phyloP scores from a whole-genome alignment of 169 alveolate species.

The Babesia divergens region DNA sequence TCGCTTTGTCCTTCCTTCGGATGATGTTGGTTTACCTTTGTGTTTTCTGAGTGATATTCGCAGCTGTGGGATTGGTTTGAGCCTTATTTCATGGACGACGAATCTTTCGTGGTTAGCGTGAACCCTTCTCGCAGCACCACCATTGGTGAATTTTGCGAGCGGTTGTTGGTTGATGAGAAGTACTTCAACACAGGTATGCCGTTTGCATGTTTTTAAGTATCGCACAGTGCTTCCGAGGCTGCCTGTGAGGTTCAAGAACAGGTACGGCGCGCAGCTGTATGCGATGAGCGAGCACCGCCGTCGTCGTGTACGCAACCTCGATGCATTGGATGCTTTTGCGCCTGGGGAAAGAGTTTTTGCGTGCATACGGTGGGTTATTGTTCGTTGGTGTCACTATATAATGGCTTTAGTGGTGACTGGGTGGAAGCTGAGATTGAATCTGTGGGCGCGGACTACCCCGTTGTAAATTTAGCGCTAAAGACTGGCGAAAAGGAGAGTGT shows the following conservation, averaged over 20 bases:
- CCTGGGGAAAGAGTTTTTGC: constrained; percentile 38
- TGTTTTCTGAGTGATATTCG: neutral
- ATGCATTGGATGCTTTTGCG: constrained; percentile 38
- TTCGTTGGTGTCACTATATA: neutral
- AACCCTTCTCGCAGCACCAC: constrained; percentile 60
- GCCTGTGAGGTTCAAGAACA: constrained; percentile 72
- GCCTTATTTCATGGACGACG: constrained; percentile 74
- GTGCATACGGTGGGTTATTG: constrained; percentile 26
- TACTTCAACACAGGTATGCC: constrained; percentile 71
- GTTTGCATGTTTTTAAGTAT: neutral
- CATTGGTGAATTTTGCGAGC: constrained; percentile 69
- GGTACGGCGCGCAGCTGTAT: constrained; percentile 60
- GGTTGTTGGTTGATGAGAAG: constrained; percentile 68
- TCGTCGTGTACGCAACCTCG: constrained; percentile 47
- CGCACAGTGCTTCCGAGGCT: constrained; percentile 72
- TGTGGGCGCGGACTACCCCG: constrained; percentile 60
- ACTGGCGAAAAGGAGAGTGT: constrained; percentile 66
- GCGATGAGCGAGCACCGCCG: constrained; percentile 51
- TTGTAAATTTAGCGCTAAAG: constrained; percentile 56
- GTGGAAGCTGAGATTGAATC: constrained; percentile 69
- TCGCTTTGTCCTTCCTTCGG: constrained; percentile 55
- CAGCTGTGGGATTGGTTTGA: constrained; percentile 78
- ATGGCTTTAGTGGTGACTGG: constrained; percentile 72
- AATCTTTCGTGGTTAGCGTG: constrained; percentile 56
- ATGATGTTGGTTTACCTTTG: constrained; percentile 31